A percentile compares a stretch with the other conserved stretches of the same genome.
Evolutionary conservation across 2,329 filamentous ascomycete species (phyloP).

Genomic region (Gliomastix tumulicola): DNA sequence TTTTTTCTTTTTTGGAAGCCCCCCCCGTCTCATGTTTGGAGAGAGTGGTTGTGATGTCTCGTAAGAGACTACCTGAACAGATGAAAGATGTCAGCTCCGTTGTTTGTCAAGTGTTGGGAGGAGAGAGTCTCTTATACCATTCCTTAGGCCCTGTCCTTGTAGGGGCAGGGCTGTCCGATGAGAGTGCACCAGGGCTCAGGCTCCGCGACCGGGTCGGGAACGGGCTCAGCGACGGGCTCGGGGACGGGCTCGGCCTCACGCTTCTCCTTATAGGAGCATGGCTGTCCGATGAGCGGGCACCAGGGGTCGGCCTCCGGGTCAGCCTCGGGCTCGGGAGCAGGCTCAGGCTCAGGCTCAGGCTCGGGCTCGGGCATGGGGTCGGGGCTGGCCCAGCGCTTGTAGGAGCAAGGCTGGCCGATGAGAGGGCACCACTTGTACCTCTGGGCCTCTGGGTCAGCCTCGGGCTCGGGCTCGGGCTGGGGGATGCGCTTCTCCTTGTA

Average conservation of each 20-base stretch:
- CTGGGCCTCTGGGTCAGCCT: constrained; percentile 12
- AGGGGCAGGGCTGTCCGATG: constrained; percentile 26
- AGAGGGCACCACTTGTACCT: constrained; percentile 9
- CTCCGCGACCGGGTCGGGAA: constrained; percentile 9
- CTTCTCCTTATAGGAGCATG: constrained; percentile 25
- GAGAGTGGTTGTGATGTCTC: too few species aligned
- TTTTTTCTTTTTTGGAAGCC: too few species aligned
- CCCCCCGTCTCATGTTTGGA: too few species aligned
- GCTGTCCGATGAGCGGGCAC: constrained; percentile 28
- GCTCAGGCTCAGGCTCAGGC: constrained; percentile 14
- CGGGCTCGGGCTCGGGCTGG: constrained; percentile 4
- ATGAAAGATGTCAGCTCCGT: too few species aligned
- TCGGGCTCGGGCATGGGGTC: neutral
- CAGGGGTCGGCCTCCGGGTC: constrained; percentile 15
- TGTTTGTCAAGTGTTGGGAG: too few species aligned
- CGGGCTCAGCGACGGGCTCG: constrained; percentile 12
- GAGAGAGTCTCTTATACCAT: too few species aligned
- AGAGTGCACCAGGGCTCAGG: constrained; percentile 16
- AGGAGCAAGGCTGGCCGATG: constrained; percentile 9
- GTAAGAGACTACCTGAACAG: too few species aligned
- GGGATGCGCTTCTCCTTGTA: neutral
- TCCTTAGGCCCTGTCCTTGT: constrained; percentile 6
- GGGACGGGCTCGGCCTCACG: constrained; percentile 10
- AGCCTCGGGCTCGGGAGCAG: constrained; percentile 12
- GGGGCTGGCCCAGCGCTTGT: neutral